Base-by-base conservation (phyloP, 768 basidiomycete species). In the Pleurotus eryngii region DNA sequence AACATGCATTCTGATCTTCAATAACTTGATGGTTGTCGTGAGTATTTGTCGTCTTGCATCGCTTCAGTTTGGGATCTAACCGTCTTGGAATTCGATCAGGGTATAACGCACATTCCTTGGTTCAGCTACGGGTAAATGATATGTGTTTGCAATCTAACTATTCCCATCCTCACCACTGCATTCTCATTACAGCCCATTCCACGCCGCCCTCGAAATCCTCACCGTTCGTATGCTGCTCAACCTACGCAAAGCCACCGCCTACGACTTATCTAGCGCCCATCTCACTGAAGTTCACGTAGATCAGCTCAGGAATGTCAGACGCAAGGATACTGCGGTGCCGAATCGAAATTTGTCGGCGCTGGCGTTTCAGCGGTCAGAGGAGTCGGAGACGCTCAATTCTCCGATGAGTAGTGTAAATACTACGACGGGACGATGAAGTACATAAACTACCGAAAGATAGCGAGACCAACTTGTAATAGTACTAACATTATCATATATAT, bases 201-300 rank as follows among this genome's bases (percentile, higher is more conserved):
- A 80, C 56, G 78, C 77, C 1, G 76, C 77, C 1, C 67, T 77
- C 30, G 79, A 76, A 1, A 78, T 81, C 18, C 66, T 77, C 58
- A 80, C 79, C 17, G 66, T 71, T 1, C 73, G 79, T 9, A 77
- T 81, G 76, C 65, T 80, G 18, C 66, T 81, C 3, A 76, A 76
- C 57, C 68, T 80, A 4, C 72, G 71, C 45, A 77, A 77, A 61
- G 75, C 72, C 39, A 54, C 51, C 14, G 51, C 51, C 6, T 26
- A 42, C 51, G 51, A 54, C 51, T 6, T 54, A 6, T 12, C 51
- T 15, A 42, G 35, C 7, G 39, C 22, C 15, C 18, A 40, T 26
- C 51, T 42, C 17, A 40, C 51, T 11, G 22, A 54, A n/a, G 22
- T 54, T 17, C 27, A n/a, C 39, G 39, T 54, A 9, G 51, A 54